These are phyloP conservation scores for Prunus armeniaca DNA, from an alignment of 306 rosid genomes.

Conservation along the genomic window DNA sequence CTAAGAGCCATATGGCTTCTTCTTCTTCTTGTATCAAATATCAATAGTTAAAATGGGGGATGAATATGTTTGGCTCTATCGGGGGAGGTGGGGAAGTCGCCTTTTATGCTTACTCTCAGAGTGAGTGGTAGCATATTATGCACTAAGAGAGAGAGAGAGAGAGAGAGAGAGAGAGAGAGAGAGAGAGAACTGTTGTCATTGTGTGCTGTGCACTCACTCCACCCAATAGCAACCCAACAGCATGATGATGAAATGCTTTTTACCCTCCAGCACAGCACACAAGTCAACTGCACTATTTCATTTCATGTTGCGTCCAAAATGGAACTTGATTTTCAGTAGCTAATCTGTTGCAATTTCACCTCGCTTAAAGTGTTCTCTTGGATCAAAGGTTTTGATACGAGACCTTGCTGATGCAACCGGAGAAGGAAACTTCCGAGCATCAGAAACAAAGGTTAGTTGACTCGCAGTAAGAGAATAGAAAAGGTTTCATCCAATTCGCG, in stretches of 20 bases:
- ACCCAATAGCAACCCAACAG: not conserved
- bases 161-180: constrained; percentile 10
- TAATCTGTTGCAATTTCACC: not conserved
- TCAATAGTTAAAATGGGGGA: constrained; percentile 6
- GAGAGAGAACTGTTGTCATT: not conserved
- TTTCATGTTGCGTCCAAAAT: constrained; percentile 12
- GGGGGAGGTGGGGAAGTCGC: constrained; percentile 14
- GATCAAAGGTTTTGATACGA: constrained; percentile 56
- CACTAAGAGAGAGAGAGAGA: constrained; percentile 23
- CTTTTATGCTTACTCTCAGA: constrained; percentile 19
- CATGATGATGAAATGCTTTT: not conserved
- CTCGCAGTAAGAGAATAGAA: not conserved
- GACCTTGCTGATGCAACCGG: constrained; percentile 46
- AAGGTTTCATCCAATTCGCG: not conserved
- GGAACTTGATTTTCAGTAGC: not conserved
- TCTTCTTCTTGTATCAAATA: not conserved
- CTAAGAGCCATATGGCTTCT: constrained; percentile 45
- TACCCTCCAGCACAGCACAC: constrained; percentile 31
- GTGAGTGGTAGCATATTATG: constrained; percentile 2
- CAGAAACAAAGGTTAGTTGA: constrained; percentile 51
- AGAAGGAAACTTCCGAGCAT: constrained; percentile 37
- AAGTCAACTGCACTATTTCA: constrained; percentile 63
- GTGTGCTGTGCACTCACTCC: not conserved
- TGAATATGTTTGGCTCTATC: constrained; percentile 22
- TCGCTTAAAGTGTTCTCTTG: constrained; percentile 8